Base-by-base conservation (phyloP, 768 basidiomycete species). In the Suillus variegatus region DNA sequence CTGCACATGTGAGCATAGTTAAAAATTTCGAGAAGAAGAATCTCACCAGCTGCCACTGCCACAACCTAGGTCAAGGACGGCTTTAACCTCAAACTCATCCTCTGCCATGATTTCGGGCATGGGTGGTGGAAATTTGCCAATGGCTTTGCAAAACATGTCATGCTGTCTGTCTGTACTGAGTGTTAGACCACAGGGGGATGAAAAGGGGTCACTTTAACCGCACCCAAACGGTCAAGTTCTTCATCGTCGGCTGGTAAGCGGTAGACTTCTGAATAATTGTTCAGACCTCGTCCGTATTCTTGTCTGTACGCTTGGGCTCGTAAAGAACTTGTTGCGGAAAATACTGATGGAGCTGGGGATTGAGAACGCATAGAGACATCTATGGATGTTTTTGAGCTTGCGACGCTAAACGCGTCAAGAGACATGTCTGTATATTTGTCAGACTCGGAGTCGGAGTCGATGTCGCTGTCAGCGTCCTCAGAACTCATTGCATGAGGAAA, bases 181-280 rank as follows among this genome's bases (percentile, higher is more conserved):
- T 13, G 62, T 68, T 67, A 73, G 69, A 47, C 36, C 36, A 54
- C 12, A 68, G 35, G 41, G 32, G 56, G 28, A 61, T 20, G 66
- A 63, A 64, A 60, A 43, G 44, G 6, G 7, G 28, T 28, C 14
- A 44, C 14, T 60, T 47, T 12, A 22, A 51, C 76, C 85, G 55
- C 67, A 91, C 91, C 83, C 44, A 92, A 83, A 65, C 91, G 84
- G 40, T 86, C 82, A 32, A 91, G 76, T 68, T 93, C 92, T 69
- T 92, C 90, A 9, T 89, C 88, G 67, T 93, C 92, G 35, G 91
- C 92, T 14, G 92, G 90, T 35, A 94, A 79, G 51, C 84, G 84
- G 71, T 94, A 94, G 2, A 93, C 83, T 54, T 93, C 90, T 2
- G 92, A 93, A 68, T 90, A 89, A 67, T 87, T 92, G 77, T 93